Evolutionary conservation across 106 monocot genomes (phyloP).

Genomic region (Xerophyta viscosa): DNA sequence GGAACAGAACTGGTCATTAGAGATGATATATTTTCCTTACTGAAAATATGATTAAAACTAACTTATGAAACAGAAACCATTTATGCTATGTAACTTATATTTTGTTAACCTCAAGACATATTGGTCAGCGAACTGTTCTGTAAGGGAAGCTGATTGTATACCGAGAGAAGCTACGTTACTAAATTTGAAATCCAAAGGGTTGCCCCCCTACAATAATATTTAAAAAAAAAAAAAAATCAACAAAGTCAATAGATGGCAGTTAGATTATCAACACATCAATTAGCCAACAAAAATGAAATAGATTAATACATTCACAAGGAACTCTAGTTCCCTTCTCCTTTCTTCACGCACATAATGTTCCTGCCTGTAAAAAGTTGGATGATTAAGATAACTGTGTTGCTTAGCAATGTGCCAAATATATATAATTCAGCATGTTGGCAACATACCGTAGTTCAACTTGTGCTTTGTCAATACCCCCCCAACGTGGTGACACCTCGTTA

Average conservation of each 20-base stretch:
- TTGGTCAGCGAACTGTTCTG: constrained; percentile 47
- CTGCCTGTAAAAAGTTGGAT: constrained; percentile 36
- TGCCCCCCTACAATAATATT: constrained; percentile 86
- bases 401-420: neutral
- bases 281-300: neutral
- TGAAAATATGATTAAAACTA: no score
- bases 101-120: constrained; percentile 45
- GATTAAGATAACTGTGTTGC: neutral
- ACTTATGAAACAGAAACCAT: no score
- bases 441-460: constrained; percentile 72
- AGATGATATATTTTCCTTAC: neutral
- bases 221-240: constrained; percentile 5
- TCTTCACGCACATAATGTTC: constrained; percentile 80
- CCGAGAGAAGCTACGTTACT: constrained; percentile 48
- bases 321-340: constrained; percentile 79
- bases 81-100: no score
- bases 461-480: constrained; percentile 69
- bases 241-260: neutral
- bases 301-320: constrained; percentile 64
- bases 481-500: constrained; percentile 65
- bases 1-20: neutral
- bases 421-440: neutral
- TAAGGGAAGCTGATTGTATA: constrained; percentile 74
- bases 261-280: neutral
- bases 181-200: constrained; percentile 90